These are phyloP conservation scores for Exobasidium cylindrosporum DNA, from an alignment of 1,284 basidiomycete species.

Conservation along the genomic window DNA sequence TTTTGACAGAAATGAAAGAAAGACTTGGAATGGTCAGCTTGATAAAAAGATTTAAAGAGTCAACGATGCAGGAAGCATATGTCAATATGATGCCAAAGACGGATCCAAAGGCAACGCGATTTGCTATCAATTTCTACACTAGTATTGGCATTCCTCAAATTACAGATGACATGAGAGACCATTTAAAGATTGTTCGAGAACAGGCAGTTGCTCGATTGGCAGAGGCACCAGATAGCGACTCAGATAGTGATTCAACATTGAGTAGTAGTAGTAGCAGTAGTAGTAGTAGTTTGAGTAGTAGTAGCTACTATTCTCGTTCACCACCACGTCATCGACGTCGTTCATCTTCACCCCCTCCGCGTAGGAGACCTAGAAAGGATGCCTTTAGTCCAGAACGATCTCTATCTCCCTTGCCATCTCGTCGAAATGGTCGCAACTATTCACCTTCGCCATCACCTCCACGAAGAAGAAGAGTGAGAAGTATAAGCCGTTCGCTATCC, in stretches of 20 bases:
- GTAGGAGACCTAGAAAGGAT: background rate
- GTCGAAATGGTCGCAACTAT: background rate
- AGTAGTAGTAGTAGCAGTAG: slow-evolving; percentile 14
- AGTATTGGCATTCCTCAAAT: slow-evolving; percentile 84
- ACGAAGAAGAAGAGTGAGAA: background rate
- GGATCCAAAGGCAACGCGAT: slow-evolving; percentile 92
- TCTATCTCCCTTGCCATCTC: background rate
- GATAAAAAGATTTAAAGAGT: slow-evolving; percentile 70
- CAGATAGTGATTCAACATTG: slow-evolving; percentile 56
- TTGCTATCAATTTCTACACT: slow-evolving; percentile 92
- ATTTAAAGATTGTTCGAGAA: slow-evolving; percentile 92
- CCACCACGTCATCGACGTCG: slow-evolving; percentile 4
- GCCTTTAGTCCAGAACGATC: slow-evolving; percentile 9
- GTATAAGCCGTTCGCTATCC: background rate
- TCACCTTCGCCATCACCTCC: slow-evolving; percentile 1
- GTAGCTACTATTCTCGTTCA: background rate
- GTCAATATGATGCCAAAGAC: slow-evolving; percentile 89
- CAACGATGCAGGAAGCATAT: slow-evolving; percentile 67
- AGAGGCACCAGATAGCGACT: slow-evolving; percentile 62
- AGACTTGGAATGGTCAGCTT: slow-evolving; percentile 79
- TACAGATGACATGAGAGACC: slow-evolving; percentile 95
- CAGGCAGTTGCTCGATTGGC: slow-evolving; percentile 65
- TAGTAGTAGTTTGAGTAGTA: slow-evolving; percentile 16
- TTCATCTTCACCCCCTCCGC: background rate
- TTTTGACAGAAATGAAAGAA: slow-evolving; percentile 92